Percentiles rank a stretch among this genome's conserved stretches.
phyloP scores from a whole-genome alignment of 108 stramenopile species.

The Cyclostephanos tholiformis region DNA sequence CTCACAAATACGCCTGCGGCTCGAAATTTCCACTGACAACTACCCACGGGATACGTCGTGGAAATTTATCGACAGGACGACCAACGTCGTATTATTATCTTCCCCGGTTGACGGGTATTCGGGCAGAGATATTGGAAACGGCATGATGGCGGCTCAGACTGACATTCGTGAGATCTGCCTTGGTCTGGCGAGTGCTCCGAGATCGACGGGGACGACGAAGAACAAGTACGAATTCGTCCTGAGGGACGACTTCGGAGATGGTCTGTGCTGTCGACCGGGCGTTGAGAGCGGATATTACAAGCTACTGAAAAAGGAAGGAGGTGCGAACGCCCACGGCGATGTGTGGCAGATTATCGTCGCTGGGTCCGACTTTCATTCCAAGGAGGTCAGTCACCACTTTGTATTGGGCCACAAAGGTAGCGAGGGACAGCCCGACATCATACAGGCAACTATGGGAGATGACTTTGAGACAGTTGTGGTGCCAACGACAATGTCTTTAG shows the following conservation, averaged over 20 bases:
- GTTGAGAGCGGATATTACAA: slow-evolving; percentile 35
- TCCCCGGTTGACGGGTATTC: slow-evolving; percentile 6
- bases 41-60: slow-evolving; percentile 23
- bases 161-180: slow-evolving; percentile 34
- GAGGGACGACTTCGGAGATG: slow-evolving; percentile 26
- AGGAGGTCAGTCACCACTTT: slow-evolving; percentile 30
- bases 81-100: slow-evolving; percentile 12
- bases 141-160: slow-evolving; percentile 8
- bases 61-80: slow-evolving; percentile 20
- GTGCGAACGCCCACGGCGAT: not conserved
- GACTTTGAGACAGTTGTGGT: not conserved
- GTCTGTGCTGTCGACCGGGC: slow-evolving; percentile 31
- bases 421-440: not conserved
- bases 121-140: slow-evolving; percentile 3
- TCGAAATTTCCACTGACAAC: slow-evolving; percentile 18
- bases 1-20: slow-evolving; percentile 7
- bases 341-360: slow-evolving; percentile 24
- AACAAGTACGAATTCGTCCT: slow-evolving; percentile 27
- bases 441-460: slow-evolving; percentile 1
- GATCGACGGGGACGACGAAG: not conserved
- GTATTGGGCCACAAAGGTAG: not conserved
- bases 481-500: not conserved
- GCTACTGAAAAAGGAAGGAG: slow-evolving; percentile 13
- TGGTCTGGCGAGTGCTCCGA: not conserved
- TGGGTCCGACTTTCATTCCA: slow-evolving; percentile 20